Evolutionary conservation across 148 eudicot species (phyloP), one percentile per base, ranked within the genome.

Genomic region (Mesembryanthemum crystallinum): DNA sequence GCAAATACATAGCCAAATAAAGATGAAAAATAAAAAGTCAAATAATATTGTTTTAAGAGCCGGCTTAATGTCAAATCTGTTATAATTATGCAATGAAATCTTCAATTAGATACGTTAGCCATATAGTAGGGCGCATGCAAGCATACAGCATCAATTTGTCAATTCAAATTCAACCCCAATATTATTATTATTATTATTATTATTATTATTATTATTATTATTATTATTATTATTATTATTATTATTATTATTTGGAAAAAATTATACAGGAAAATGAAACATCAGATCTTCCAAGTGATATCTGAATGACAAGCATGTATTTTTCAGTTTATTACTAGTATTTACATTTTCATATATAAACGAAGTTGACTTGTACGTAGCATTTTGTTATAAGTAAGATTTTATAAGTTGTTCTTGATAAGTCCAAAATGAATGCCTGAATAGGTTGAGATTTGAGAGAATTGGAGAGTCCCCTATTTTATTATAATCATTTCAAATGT

Each of bases 11-110:
- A 29, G 20, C 17, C 15, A 73, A 65, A 27, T n/a, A 30, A 42
- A n/a, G n/a, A n/a, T n/a, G 54, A 65, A 65, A 15, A 35, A 42
- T 30, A 24, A 67, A 23, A 66, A 67, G 78, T 76, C 78, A 74
- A 69, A 57, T 29, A 69, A 57, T 29, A 61, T 14, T 67, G 57
- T 79, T 66, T 42, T 37, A 52, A 74, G 33, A 66, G 81, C 57
- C 82, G 82, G 82, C 78, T 35, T 33, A 49, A 79, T 69, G 74
- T 79, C 71, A 79, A 79, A 28, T 57, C 39, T 69, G 23, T 35
- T 68, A 79, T 30, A 62, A 79, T 52, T 69, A 69, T 33, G 71
- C 25, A 61, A 79, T 23, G 52, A 79, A 79, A 79, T 79, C 82
- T 62, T 37, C 20, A 42, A 52, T 42, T 62, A 62, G 78, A 74